Evolutionary conservation across 2,329 filamentous ascomycete genomes (phyloP).

Genomic region (Elsinoe ampelina): DNA sequence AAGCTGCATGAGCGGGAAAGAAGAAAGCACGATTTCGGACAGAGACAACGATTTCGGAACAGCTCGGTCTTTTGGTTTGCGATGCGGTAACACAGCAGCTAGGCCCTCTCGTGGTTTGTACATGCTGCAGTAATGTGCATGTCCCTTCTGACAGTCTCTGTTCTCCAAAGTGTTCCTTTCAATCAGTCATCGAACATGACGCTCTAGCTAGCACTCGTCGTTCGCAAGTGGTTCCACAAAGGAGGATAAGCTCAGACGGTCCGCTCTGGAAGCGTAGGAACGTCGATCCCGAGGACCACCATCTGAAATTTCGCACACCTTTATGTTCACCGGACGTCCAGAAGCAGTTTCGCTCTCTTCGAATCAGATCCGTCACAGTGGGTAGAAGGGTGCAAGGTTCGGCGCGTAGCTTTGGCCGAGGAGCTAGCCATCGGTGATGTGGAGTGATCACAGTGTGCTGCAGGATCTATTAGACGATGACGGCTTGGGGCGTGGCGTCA

Average conservation of each 20-base stretch:
- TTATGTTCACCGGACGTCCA: neutral
- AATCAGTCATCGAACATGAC: neutral
- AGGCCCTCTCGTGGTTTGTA: neutral
- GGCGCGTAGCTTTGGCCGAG: neutral
- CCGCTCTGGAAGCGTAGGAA: conserved; percentile 5
- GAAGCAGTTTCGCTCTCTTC: conserved; percentile 7
- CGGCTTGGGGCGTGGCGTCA: conserved; percentile 2
- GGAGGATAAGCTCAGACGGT: conserved; percentile 3
- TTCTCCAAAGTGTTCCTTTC: neutral
- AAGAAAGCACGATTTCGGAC: too few species aligned
- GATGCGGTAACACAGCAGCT: too few species aligned
- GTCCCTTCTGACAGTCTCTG: neutral
- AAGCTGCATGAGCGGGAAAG: conserved; percentile 3
- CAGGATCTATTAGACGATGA: neutral
- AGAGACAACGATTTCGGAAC: neutral
- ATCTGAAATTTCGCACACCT: neutral
- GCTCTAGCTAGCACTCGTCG: neutral
- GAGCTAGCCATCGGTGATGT: neutral
- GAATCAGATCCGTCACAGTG: neutral
- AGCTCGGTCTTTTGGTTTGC: neutral
- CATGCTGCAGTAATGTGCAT: neutral
- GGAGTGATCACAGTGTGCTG: neutral
- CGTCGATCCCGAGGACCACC: neutral
- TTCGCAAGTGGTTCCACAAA: conserved; percentile 2
- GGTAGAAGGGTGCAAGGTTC: neutral